Evolutionary conservation across 2,329 filamentous ascomycete species (phyloP).

Genomic region (Aspergillus ochraceoroseus): DNA sequence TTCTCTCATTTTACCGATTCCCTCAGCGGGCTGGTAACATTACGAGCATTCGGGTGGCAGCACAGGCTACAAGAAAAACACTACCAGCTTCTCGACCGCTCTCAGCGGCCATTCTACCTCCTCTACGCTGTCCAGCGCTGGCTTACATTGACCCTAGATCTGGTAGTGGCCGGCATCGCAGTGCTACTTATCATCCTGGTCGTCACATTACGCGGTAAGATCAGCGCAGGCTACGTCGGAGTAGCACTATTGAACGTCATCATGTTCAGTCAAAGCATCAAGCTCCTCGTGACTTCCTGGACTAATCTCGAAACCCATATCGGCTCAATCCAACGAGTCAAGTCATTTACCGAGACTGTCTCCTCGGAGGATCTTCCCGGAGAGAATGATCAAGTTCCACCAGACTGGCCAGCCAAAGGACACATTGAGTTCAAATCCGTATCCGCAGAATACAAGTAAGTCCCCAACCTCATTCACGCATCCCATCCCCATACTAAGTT

Average conservation of each 20-base stretch:
- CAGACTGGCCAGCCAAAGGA: conserved; percentile 44
- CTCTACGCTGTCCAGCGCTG: conserved; percentile 56
- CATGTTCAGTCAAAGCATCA: conserved; percentile 50
- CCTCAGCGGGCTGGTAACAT: conserved; percentile 52
- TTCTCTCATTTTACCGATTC: conserved; percentile 57
- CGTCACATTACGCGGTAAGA: conserved; percentile 42
- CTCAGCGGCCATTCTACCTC: conserved; percentile 56
- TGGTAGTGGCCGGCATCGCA: conserved; percentile 49
- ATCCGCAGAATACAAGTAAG: conserved; percentile 44
- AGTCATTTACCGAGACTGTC: conserved; percentile 48
- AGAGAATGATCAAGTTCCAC: conserved; percentile 40
- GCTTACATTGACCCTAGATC: conserved; percentile 50
- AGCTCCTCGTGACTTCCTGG: conserved; percentile 51
- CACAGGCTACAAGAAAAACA: conserved; percentile 44
- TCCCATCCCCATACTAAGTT: not conserved
- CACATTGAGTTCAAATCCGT: conserved; percentile 44
- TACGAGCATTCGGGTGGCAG: conserved; percentile 56
- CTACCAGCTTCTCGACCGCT: conserved; percentile 48
- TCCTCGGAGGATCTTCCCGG: conserved; percentile 42
- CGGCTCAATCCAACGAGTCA: conserved; percentile 53
- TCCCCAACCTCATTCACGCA: not conserved
- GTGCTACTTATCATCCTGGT: conserved; percentile 49
- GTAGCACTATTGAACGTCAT: conserved; percentile 53
- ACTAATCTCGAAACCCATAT: conserved; percentile 56
- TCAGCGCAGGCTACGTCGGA: conserved; percentile 49